These are phyloP conservation scores for Monilinia fructigena DNA, from an alignment of 2,329 filamentous ascomycete species.

Conservation along the genomic window DNA sequence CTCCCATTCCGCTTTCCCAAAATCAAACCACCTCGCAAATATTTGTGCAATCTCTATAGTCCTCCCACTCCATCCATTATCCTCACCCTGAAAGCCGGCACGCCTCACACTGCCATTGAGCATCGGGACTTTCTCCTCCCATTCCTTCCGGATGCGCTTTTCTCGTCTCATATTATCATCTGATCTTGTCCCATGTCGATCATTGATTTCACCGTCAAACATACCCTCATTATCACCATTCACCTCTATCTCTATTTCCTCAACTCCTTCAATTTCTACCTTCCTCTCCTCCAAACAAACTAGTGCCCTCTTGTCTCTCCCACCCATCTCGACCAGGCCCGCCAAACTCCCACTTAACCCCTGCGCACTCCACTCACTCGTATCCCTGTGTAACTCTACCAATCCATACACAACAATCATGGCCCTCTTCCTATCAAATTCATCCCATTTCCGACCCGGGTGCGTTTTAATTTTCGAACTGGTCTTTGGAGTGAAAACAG, in stretches of 20 bases:
- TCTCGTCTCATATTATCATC: background rate
- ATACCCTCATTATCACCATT: background rate
- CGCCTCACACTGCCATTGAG: slow-evolving; percentile 56
- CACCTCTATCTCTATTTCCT: background rate
- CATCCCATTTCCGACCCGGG: slow-evolving; percentile 4
- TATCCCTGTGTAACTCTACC: slow-evolving; percentile 62
- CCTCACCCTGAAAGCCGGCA: slow-evolving; percentile 45
- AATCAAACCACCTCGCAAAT: slow-evolving; percentile 64
- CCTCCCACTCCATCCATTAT: slow-evolving; percentile 56
- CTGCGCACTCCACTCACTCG: slow-evolving; percentile 74
- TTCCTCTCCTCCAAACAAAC: slow-evolving; percentile 48
- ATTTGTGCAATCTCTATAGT: slow-evolving; percentile 58
- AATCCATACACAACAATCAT: slow-evolving; percentile 63
- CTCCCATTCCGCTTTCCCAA: slow-evolving; percentile 45
- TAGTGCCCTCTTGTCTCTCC: slow-evolving; percentile 46
- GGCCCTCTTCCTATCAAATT: slow-evolving; percentile 27
- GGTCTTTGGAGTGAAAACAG: slow-evolving; percentile 43
- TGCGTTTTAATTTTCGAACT: slow-evolving; percentile 15
- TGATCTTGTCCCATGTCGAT: background rate
- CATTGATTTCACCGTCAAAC: background rate
- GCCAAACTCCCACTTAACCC: slow-evolving; percentile 65
- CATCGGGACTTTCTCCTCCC: slow-evolving; percentile 56
- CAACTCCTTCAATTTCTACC: slow-evolving; percentile 34
- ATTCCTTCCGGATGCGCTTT: slow-evolving; percentile 39
- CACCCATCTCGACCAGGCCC: slow-evolving; percentile 60